phyloP scores from a whole-genome alignment of 2,329 filamentous ascomycete genomes.

The Parascedosporium putredinis region DNA sequence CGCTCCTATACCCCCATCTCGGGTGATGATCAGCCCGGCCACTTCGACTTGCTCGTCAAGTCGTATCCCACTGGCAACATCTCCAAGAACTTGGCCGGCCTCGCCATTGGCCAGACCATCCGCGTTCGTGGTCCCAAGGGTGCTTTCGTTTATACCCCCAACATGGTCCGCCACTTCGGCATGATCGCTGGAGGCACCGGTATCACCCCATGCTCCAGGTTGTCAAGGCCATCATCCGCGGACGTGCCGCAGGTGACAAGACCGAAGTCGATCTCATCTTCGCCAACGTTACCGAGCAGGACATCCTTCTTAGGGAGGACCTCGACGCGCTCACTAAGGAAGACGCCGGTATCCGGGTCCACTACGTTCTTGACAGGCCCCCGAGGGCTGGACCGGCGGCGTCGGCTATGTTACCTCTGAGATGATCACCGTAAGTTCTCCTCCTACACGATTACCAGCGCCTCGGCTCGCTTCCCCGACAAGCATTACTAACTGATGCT shows the following conservation, averaged over 20 bases:
- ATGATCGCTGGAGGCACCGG: conserved; percentile 98
- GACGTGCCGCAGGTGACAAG: conserved; percentile 65
- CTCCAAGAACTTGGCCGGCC: conserved; percentile 77
- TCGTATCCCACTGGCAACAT: conserved; percentile 97
- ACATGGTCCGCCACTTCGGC: conserved; percentile 92
- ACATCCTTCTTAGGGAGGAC: conserved; percentile 89
- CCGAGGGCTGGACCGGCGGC: conserved; percentile 81
- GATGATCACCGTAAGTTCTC: conserved; percentile 69
- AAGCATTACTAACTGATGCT: conserved; percentile 14
- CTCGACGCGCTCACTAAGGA: conserved; percentile 68
- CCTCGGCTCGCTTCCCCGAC: neutral
- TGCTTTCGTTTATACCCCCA: conserved; percentile 93
- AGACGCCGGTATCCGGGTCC: conserved; percentile 72
- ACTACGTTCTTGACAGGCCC: conserved; percentile 96
- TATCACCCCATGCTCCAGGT: conserved; percentile 97
- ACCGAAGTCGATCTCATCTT: conserved; percentile 94
- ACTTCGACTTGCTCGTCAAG: conserved; percentile 96
- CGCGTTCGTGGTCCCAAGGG: conserved; percentile 91
- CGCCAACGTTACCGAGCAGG: conserved; percentile 86
- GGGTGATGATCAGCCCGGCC: conserved; percentile 77
- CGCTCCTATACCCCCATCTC: conserved; percentile 90
- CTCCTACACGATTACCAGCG: neutral
- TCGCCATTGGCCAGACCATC: conserved; percentile 78
- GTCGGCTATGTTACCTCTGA: conserved; percentile 92
- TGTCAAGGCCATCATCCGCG: conserved; percentile 78